phyloP scores from a whole-genome alignment of 1,139 yeast species.

The Yamadazyma mexicana region DNA sequence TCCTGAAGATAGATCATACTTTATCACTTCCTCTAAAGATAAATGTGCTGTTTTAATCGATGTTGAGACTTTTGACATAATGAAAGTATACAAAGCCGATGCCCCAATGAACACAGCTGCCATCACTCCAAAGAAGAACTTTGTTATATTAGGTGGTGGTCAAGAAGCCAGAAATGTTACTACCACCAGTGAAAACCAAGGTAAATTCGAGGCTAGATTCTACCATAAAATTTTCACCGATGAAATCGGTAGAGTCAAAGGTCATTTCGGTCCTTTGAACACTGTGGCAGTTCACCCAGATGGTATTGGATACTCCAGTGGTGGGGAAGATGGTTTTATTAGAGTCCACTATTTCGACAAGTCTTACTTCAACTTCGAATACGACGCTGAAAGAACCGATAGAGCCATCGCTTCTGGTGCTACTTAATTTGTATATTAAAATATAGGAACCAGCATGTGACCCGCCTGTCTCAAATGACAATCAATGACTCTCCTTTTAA shows the following conservation, averaged over 20 bases:
- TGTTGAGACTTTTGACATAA: conserved; percentile 68
- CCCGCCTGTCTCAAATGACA: neutral
- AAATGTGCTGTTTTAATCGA: conserved; percentile 81
- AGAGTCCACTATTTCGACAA: conserved; percentile 94
- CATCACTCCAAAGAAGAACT: conserved; percentile 88
- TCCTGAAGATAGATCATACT: conserved; percentile 77
- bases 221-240: conserved; percentile 94
- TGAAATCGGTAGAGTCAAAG: conserved; percentile 95
- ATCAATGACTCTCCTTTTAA: no score
- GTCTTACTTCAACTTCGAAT: conserved; percentile 86
- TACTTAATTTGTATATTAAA: conserved; percentile 1
- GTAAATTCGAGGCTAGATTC: conserved; percentile 95
- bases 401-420: conserved; percentile 8
- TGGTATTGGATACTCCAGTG: conserved; percentile 91
- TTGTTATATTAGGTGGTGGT: conserved; percentile 96
- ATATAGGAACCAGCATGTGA: conserved; percentile 1
- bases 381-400: conserved; percentile 87
- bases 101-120: conserved; percentile 97
- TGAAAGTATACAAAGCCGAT: conserved; percentile 82
- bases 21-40: conserved; percentile 92
- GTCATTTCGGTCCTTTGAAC: conserved; percentile 98
- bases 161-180: conserved; percentile 99
- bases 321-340: conserved; percentile 97
- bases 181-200: conserved; percentile 89
- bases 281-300: conserved; percentile 92